phyloP scores from a whole-genome alignment of 2,329 filamentous ascomycete genomes.

The Neoarthrinium moseri region DNA sequence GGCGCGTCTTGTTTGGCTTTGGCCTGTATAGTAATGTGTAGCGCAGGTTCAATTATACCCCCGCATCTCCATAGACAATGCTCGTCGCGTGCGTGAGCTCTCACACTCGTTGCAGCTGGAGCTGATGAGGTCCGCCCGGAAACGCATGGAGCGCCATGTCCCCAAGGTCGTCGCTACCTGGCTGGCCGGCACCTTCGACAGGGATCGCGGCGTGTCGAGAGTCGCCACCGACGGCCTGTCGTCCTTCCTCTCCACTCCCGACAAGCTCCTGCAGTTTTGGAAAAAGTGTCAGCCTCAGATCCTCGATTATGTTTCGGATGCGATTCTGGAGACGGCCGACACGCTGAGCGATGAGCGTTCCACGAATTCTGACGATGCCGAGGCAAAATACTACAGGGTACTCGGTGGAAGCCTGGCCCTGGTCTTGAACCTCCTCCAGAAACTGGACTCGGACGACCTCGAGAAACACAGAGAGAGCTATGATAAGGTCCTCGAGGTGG shows the following conservation, averaged over 20 bases:
- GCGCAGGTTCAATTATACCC: slow-evolving; percentile 79
- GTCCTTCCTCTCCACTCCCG: slow-evolving; percentile 73
- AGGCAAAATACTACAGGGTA: slow-evolving; percentile 82
- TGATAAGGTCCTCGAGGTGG: slow-evolving; percentile 63
- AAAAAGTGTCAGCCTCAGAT: slow-evolving; percentile 79
- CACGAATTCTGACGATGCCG: slow-evolving; percentile 79
- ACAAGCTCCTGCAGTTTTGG: slow-evolving; percentile 77
- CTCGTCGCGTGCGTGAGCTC: slow-evolving; percentile 82
- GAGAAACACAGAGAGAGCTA: slow-evolving; percentile 62
- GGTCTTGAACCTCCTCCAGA: slow-evolving; percentile 51
- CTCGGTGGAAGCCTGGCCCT: slow-evolving; percentile 54
- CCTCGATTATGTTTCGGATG: slow-evolving; percentile 77
- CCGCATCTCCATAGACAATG: slow-evolving; percentile 84
- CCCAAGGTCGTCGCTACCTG: slow-evolving; percentile 81
- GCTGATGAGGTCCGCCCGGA: slow-evolving; percentile 64
- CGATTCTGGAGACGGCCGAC: slow-evolving; percentile 74
- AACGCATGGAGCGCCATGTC: slow-evolving; percentile 79
- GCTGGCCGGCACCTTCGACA: slow-evolving; percentile 87
- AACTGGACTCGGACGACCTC: slow-evolving; percentile 49
- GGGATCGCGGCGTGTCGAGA: slow-evolving; percentile 71
- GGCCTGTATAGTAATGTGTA: slow-evolving; percentile 16
- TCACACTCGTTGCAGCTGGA: slow-evolving; percentile 72
- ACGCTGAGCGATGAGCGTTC: slow-evolving; percentile 89
- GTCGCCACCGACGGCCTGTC: slow-evolving; percentile 76
- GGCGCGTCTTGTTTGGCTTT: background rate